A percentile compares a stretch with the other conserved stretches of the same genome.
Conservation (phyloP, 306 rosid species). For the Mimosa pudica region DNA sequence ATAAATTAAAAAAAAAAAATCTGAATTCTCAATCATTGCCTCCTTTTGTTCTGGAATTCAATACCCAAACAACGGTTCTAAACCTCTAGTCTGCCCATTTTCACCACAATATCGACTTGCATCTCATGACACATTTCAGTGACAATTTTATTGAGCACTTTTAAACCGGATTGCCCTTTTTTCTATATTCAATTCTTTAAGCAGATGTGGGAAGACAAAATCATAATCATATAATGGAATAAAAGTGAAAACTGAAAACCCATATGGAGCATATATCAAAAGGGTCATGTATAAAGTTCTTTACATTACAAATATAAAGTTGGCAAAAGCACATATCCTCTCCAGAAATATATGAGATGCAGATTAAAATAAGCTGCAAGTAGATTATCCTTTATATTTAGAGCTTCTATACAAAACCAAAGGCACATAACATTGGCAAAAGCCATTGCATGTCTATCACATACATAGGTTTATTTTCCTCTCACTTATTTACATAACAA, state of each 20-base stretch:
- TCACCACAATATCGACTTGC: not conserved
- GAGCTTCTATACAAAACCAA: slow-evolving; percentile 35
- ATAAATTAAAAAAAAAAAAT: not conserved
- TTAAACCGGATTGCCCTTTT: not conserved
- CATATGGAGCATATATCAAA: not conserved
- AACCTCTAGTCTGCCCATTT: not conserved
- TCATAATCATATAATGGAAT: not conserved
- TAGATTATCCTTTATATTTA: slow-evolving; percentile 43
- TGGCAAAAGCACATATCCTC: not conserved
- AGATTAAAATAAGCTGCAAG: slow-evolving; percentile 35
- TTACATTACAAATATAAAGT: too few species aligned
- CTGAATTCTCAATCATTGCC: not conserved
- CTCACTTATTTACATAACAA: slow-evolving; percentile 37
- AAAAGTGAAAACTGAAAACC: not conserved
- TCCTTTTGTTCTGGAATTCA: not conserved
- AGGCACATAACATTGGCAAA: slow-evolving; percentile 36
- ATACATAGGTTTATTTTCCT: slow-evolving; percentile 52
- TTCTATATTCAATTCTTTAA: not conserved
- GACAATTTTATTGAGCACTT: not conserved
- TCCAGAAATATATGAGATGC: slow-evolving; percentile 26
- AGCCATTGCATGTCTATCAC: slow-evolving; percentile 36
- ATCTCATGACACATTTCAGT: not conserved
- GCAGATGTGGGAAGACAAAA: not conserved
- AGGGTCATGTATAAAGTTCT: not conserved
- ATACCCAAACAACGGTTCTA: not conserved